Percentiles rank a stretch among this genome's conserved stretches.
Conservation (phyloP, 106 monocot genomes). For the Dendrobium chrysotoxum region DNA sequence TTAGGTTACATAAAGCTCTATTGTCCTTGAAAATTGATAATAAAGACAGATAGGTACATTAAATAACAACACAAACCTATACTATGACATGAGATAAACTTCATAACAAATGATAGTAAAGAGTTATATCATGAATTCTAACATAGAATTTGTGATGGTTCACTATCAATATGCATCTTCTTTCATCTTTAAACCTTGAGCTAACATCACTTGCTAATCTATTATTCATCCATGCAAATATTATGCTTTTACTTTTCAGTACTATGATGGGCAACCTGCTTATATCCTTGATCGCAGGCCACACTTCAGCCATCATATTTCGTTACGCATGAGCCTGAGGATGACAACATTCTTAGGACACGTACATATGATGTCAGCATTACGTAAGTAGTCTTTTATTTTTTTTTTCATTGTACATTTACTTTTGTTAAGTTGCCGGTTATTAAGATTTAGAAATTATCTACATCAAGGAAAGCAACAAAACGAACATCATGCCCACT, state of each 20-base stretch:
- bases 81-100: background rate
- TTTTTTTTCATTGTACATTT: background rate
- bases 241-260: background rate
- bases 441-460: background rate
- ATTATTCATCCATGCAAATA: background rate
- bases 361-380: slow-evolving; percentile 99
- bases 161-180: background rate
- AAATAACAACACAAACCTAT: background rate
- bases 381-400: slow-evolving; percentile 57
- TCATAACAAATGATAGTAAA: background rate
- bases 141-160: background rate
- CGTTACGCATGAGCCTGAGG: slow-evolving; percentile 92
- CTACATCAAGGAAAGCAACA: too few relatives aligned
- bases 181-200: too few relatives aligned
- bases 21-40: background rate
- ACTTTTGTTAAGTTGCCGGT: background rate
- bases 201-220: too few relatives aligned
- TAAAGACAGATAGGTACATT: background rate
- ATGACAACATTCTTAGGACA: slow-evolving; percentile 96
- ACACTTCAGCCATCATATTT: slow-evolving; percentile 72
- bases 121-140: background rate
- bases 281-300: slow-evolving; percentile 35
- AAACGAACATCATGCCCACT: background rate
- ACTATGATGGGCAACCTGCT: background rate
- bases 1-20: background rate